These are phyloP conservation scores for Platanthera zijinensis DNA, from an alignment of 106 monocot genomes.

Conservation along the genomic window DNA sequence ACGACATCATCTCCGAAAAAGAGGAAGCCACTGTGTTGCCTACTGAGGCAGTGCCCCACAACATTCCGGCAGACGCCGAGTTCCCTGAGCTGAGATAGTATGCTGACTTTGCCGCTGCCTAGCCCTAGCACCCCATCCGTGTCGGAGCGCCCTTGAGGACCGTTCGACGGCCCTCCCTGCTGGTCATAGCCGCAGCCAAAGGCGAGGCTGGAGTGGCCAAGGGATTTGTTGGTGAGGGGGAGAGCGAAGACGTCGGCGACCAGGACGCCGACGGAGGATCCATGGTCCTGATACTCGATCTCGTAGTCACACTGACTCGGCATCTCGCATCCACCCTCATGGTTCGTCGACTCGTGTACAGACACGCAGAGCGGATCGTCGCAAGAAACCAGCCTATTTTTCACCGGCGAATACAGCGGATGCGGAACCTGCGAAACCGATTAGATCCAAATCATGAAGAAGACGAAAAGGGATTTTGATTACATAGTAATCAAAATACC, in stretches of 20 bases:
- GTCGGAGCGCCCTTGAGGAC: background rate
- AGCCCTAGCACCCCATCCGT: conserved; percentile 86
- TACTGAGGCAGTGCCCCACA: conserved; percentile 76
- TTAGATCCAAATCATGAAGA: background rate
- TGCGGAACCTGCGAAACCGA: conserved; percentile 61
- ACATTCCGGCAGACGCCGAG: conserved; percentile 60
- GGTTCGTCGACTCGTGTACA: conserved; percentile 20
- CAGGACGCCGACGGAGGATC: conserved; percentile 76
- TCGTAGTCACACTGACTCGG: conserved; percentile 71
- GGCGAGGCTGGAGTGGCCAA: conserved; percentile 38
- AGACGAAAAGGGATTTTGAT: background rate
- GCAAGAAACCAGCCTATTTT: conserved; percentile 58
- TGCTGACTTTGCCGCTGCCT: conserved; percentile 45
- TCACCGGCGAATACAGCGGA: conserved; percentile 53
- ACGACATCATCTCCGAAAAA: conserved; percentile 78
- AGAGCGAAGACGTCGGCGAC: conserved; percentile 48
- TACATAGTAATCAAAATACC: conserved; percentile 11
- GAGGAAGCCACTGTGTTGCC: conserved; percentile 58
- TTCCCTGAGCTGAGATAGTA: conserved; percentile 54
- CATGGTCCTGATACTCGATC: conserved; percentile 57
- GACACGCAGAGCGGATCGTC: conserved; percentile 42
- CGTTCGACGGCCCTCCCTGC: conserved; percentile 17
- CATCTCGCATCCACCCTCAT: conserved; percentile 21
- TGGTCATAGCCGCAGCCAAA: conserved; percentile 93
- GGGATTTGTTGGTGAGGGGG: conserved; percentile 44